phyloP scores from a whole-genome alignment of 192 early-diverging fungal species.

The Neocallimastix lanati region DNA sequence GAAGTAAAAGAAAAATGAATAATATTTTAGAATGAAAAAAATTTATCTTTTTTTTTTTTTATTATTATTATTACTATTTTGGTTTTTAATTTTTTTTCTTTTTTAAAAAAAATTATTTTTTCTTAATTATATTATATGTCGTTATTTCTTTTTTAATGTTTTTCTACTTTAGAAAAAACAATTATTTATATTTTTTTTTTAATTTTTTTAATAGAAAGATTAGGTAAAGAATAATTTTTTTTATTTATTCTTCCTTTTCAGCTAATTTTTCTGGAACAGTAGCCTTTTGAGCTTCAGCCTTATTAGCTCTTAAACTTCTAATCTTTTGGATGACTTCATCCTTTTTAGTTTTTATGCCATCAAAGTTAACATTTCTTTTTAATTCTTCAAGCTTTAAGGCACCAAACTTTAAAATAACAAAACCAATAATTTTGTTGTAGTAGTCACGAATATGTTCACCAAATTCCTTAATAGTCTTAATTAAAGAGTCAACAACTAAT shows the following conservation, averaged over 20 bases:
- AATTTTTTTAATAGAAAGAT: too few relatives aligned
- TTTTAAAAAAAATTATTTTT: too few relatives aligned
- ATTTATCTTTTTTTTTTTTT: too few relatives aligned
- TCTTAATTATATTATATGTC: too few relatives aligned
- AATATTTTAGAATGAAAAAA: too few relatives aligned
- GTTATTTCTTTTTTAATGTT: too few relatives aligned
- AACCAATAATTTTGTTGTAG: not conserved
- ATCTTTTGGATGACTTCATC: not conserved
- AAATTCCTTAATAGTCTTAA: not conserved
- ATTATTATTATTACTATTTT: too few relatives aligned
- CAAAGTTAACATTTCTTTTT: not conserved
- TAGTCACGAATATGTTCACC: not conserved
- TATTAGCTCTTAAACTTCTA: not conserved
- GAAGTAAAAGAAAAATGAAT: too few relatives aligned
- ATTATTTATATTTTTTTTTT: too few relatives aligned
- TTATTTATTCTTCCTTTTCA: not conserved
- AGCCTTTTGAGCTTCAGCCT: not conserved
- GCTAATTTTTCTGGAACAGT: not conserved
- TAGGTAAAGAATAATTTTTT: not conserved
- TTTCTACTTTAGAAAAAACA: too few relatives aligned
- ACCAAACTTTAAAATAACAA: not conserved
- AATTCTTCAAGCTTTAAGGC: not conserved
- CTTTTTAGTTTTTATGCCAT: not conserved
- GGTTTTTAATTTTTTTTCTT: too few relatives aligned
- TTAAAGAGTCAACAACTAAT: not conserved